A percentile compares a stretch with the other conserved stretches of the same genome.
phyloP scores from a whole-genome alignment of 1,139 yeast species.

The Sugiyamaella sp. region DNA sequence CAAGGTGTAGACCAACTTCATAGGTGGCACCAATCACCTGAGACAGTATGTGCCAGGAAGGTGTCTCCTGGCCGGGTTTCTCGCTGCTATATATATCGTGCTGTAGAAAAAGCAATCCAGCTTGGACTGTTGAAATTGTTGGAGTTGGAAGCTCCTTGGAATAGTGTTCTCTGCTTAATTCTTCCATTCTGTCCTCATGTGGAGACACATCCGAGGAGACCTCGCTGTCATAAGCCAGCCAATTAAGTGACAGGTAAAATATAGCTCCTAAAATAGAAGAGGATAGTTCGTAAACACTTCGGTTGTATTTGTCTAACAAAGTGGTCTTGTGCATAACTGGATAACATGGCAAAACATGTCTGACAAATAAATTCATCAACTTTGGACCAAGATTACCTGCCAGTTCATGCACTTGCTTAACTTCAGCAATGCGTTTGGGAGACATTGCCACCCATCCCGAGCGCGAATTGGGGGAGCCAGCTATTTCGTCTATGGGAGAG shows the following conservation, averaged over 20 bases:
- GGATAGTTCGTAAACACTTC: conserved; percentile 32
- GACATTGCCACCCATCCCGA: conserved; percentile 28
- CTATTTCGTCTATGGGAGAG: conserved; percentile 15
- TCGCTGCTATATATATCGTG: conserved; percentile 32
- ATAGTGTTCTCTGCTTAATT: conserved; percentile 28
- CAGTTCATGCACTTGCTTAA: conserved; percentile 31
- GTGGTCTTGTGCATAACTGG: conserved; percentile 35
- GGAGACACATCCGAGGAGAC: conserved; percentile 23
- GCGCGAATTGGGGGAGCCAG: conserved; percentile 19
- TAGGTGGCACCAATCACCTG: conserved; percentile 33
- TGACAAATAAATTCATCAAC: conserved; percentile 31
- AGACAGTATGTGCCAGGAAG: conserved; percentile 34
- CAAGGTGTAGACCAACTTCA: conserved; percentile 36
- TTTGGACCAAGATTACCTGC: conserved; percentile 31
- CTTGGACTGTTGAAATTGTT: conserved; percentile 35
- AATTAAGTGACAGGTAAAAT: conserved; percentile 32
- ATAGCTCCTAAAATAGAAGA: conserved; percentile 35
- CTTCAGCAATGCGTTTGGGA: conserved; percentile 30
- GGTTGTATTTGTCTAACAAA: conserved; percentile 32
- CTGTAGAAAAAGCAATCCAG: conserved; percentile 34
- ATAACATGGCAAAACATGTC: conserved; percentile 30
- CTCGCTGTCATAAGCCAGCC: conserved; percentile 35
- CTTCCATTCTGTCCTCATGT: conserved; percentile 29
- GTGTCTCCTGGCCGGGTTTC: conserved; percentile 25
- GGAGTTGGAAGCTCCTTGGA: conserved; percentile 32